Conservation (phyloP, 495 filamentous ascomycete species). For the Neurospora intermedia region DNA sequence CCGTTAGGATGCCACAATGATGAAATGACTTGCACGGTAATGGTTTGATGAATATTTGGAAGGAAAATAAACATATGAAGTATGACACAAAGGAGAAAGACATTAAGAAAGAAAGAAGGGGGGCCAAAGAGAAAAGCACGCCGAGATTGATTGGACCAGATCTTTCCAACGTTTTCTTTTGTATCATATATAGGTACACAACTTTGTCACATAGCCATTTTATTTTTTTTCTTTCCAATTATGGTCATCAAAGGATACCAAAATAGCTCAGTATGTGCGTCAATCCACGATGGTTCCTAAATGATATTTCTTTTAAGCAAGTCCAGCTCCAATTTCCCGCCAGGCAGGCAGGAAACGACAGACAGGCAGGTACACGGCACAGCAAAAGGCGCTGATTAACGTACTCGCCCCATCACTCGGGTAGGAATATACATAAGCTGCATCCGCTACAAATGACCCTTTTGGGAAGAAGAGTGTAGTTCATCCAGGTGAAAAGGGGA, state of each 20-base stretch:
- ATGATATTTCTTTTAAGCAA: no score
- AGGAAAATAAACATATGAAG: background rate
- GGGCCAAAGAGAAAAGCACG: background rate
- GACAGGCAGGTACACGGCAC: background rate
- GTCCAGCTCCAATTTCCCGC: no score
- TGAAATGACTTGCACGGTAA: background rate
- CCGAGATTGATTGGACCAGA: background rate
- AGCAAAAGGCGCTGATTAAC: background rate
- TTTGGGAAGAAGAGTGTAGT: background rate
- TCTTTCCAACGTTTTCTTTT: background rate
- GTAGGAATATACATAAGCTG: no score
- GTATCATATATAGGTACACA: background rate
- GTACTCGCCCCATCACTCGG: background rate
- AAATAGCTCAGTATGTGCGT: no score
- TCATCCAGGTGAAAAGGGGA: no score
- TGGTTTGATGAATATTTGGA: background rate
- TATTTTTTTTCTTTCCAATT: background rate
- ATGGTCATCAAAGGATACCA: no score
- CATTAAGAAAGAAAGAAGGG: background rate
- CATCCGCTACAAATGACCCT: background rate
- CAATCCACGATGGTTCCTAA: no score
- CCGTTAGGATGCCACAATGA: background rate
- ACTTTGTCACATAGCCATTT: background rate
- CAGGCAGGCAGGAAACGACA: background rate
- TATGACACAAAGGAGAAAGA: background rate